Evolutionary conservation across 305 asterid species (phyloP).

Genomic region (Stenogyne calaminthoides): DNA sequence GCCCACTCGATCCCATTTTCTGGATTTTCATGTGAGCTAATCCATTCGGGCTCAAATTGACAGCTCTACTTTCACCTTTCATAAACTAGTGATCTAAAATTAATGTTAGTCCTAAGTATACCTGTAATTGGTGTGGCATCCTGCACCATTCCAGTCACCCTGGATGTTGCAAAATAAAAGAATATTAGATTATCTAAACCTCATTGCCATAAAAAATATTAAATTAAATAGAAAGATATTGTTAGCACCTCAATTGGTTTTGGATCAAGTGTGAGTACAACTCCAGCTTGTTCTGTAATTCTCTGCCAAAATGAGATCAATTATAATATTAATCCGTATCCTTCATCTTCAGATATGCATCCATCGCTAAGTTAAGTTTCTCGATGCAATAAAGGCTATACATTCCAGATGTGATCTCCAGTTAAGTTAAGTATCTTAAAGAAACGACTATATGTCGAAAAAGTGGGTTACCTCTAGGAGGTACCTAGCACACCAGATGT

Average conservation of each 20-base stretch:
- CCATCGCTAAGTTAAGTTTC: too few species aligned
- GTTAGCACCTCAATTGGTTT: slow-evolving; percentile 80
- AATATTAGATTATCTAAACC: slow-evolving; percentile 14
- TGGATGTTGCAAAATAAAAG: too few species aligned
- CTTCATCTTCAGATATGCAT: background rate
- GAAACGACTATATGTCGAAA: slow-evolving; percentile 4
- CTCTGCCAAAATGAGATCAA: slow-evolving; percentile 54
- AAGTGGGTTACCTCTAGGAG: slow-evolving; percentile 75
- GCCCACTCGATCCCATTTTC: background rate
- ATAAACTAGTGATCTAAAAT: background rate
- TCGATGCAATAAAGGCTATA: too few species aligned
- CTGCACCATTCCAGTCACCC: slow-evolving; percentile 99
- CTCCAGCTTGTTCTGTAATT: slow-evolving; percentile 98
- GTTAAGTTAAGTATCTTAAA: too few species aligned
- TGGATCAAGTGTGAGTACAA: slow-evolving; percentile 89
- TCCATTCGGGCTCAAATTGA: background rate
- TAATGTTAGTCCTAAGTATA: slow-evolving; percentile 29
- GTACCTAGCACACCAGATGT: slow-evolving; percentile 95
- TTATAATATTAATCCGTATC: slow-evolving; percentile 1
- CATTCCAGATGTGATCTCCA: too few species aligned
- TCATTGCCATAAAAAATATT: background rate
- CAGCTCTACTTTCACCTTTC: background rate
- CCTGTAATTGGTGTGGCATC: slow-evolving; percentile 96
- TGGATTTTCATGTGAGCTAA: background rate
- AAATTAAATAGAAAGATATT: background rate